Evolutionary conservation across 441 rosid genomes (phyloP), one percentile per base, ranked within the genome.

Genomic region (Melastoma candidum): DNA sequence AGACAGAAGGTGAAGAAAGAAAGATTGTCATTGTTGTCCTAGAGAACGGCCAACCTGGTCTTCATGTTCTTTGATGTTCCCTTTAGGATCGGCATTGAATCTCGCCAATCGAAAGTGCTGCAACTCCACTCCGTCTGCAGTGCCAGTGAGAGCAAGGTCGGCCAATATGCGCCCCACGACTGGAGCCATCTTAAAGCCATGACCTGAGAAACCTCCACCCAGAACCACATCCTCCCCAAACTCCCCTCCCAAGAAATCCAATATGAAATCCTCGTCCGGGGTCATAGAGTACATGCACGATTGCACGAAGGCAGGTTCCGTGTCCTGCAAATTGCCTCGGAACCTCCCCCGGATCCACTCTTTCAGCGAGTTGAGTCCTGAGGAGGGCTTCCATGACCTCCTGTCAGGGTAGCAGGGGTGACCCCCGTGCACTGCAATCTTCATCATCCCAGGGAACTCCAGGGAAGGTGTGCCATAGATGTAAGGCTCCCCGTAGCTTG

Each of bases 231-330:
- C 95, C 63, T 59, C 67, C 58, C 83, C 95, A 8, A 90, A 85
- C 68, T 77, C 89, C 39, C 94, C 82, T 0, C 85, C 87, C 4
- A 82, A 62, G 61, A 82, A 92, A 65, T 92, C 96, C 46, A 92
- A 76, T 47, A 87, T 77, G 3, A 68, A 92, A 67, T 92, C 98
- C 70, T 82, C 94, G 14, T 92, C 96, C 0, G 96, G 90, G 0
- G 96, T 85, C 89, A 84, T 74, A 0, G 96, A 74, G 47, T 85
- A 87, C 84, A 83, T 77, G 61, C 96, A 92, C 65, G 75, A 64
- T 49, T 92, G 96, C 7, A 83, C 76, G 0, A 60, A 69, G 3
- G 63, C 98, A 0, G 95, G 94, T 1, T 63, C 71, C 26, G 56
- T 63, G 0, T 66, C 39, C 59, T 83, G 90, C 59, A 92, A 84